phyloP scores from a whole-genome alignment of 1,284 basidiomycete genomes.

The Trichosporon coremiiforme region DNA sequence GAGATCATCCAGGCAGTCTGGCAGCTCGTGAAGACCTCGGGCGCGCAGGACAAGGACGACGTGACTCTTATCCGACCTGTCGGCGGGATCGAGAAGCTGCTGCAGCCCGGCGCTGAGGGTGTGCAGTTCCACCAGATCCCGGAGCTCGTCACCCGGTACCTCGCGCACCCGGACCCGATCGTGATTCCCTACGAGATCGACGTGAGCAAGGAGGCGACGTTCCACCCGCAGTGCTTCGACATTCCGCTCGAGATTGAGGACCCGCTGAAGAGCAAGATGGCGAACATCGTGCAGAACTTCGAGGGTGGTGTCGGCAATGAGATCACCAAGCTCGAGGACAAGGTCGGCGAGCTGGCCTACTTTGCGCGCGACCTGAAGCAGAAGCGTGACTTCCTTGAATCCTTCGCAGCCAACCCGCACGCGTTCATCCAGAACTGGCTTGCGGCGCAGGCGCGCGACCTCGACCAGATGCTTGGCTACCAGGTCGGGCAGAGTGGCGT shows the following conservation, averaged over 20 bases:
- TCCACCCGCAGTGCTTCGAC: conserved; percentile 70
- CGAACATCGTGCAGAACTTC: conserved; percentile 68
- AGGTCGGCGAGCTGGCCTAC: conserved; percentile 77
- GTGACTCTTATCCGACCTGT: conserved; percentile 76
- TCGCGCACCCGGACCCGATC: conserved; percentile 78
- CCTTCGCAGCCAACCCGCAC: conserved; percentile 64
- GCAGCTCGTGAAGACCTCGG: conserved; percentile 87
- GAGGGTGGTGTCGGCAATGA: conserved; percentile 68
- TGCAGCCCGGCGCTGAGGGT: conserved; percentile 62
- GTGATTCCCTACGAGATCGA: conserved; percentile 69
- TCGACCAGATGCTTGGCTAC: conserved; percentile 85
- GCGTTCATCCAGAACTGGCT: conserved; percentile 87
- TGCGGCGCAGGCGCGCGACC: conserved; percentile 83
- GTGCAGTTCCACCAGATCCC: conserved; percentile 80
- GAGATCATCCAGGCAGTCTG: conserved; percentile 83
- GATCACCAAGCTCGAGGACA: conserved; percentile 79
- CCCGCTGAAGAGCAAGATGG: conserved; percentile 74
- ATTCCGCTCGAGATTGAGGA: conserved; percentile 90
- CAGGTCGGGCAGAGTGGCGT: conserved; percentile 64
- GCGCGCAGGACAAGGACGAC: conserved; percentile 88
- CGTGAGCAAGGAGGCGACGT: conserved; percentile 52
- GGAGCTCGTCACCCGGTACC: conserved; percentile 78
- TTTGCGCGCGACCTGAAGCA: conserved; percentile 81
- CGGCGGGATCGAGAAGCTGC: conserved; percentile 65
- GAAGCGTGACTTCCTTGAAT: conserved; percentile 81